phyloP scores from a whole-genome alignment of 2,329 filamentous ascomycete genomes.

The Phyllosticta citriasiana region DNA sequence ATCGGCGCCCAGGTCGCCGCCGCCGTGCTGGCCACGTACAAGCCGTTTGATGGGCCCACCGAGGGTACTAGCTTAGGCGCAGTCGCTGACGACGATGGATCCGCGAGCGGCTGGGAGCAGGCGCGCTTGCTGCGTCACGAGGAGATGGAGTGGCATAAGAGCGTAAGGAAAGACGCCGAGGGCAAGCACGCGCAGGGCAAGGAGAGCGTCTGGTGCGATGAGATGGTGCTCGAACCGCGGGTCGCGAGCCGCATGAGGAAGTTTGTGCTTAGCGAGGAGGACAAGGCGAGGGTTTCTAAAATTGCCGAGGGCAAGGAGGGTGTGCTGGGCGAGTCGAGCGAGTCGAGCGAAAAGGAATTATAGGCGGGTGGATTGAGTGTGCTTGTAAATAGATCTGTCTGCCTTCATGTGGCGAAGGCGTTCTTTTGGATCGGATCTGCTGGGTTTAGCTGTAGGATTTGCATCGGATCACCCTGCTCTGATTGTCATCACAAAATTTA shows the following conservation, averaged over 20 bases:
- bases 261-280: conserved; percentile 59
- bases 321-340: background rate
- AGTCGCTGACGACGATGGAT: conserved; percentile 23
- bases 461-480: background rate
- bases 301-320: conserved; percentile 48
- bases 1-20: conserved; percentile 83
- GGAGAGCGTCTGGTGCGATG: conserved; percentile 61
- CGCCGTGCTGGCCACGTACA: conserved; percentile 56
- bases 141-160: conserved; percentile 77
- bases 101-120: conserved; percentile 44
- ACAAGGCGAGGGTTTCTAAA: conserved; percentile 55
- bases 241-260: conserved; percentile 71
- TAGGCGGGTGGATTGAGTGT: background rate
- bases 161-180: conserved; percentile 45
- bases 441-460: background rate
- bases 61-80: conserved; percentile 17
- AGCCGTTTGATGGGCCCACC: conserved; percentile 32
- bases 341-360: background rate
- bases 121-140: conserved; percentile 56
- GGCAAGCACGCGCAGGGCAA: conserved; percentile 38
- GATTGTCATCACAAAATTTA: background rate
- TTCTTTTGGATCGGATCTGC: background rate
- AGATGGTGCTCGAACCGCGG: conserved; percentile 65
- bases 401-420: background rate
- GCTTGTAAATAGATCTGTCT: background rate